Evolutionary conservation across 2,329 filamentous ascomycete species (phyloP), one percentile per base, ranked within the genome.

Genomic region (Pezicula radicicola): DNA sequence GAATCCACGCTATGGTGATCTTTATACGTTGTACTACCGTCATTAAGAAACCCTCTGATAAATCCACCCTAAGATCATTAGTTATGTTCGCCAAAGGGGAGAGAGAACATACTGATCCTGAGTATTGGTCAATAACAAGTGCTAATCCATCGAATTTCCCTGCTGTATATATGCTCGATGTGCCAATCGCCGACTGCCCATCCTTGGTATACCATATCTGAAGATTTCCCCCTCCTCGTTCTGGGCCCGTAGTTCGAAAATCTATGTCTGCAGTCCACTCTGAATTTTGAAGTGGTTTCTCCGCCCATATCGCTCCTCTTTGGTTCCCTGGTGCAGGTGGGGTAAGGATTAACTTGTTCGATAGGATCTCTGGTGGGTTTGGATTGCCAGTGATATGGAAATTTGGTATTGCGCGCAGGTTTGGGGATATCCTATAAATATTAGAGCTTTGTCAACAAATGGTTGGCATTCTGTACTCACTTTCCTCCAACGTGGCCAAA

Each of bases 31-130:
- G 81, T 85, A 36, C 76, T 82, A 46, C 92, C 93, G 69, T 97
- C 94, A 72, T 97, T 99, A 59, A 99, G 75, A 75, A 97, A 99
- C 16, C 89, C 94, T 53, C 94, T 83, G 58, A 99, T 78, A 71
- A 87, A 91, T 60, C 94, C 94, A 48, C 84, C 85, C 73, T 77
- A 51, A 16, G 28, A 45, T 19, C 21, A 35, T 59, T 54, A 63
- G 55, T 36, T 42, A 25, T 35, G 35, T 39, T 47, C n/a, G 45
- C 39, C 30, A 40, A 43, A 40, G 48, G 10, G 35, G 15, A 36
- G 19, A 33, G 41, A 52, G 53, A 40, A 49, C 68, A 28, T 69
- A 78, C 78, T 52, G 76, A 75, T 60, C 90, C 87, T 50, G 89
- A 87, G 65, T 94, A 88, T 56, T 88, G 85, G 71, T 97, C 93